Conservation (phyloP, 2,329 filamentous ascomycete species). For the Cryphonectria japonica region DNA sequence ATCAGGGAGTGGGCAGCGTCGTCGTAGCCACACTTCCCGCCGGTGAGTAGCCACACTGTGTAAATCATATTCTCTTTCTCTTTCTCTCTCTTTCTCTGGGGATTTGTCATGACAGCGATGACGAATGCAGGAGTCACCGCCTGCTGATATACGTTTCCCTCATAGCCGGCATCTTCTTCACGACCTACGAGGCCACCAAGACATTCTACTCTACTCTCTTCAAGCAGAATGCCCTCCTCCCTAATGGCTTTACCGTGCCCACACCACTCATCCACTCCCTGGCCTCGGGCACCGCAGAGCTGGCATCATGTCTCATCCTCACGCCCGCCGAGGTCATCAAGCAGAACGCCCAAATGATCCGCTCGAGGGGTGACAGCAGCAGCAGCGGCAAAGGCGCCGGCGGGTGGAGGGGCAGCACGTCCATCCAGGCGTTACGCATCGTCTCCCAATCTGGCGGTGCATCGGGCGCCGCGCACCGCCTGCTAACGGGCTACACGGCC, state of each 20-base stretch:
- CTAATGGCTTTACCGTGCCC: slow-evolving; percentile 50
- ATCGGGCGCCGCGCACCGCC: slow-evolving; percentile 55
- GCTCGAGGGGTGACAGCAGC: slow-evolving; percentile 28
- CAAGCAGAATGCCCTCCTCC: slow-evolving; percentile 35
- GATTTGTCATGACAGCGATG: neutral
- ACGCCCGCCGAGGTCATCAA: slow-evolving; percentile 91
- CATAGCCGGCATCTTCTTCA: slow-evolving; percentile 80
- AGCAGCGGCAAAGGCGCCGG: neutral
- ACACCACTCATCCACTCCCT: slow-evolving; percentile 71
- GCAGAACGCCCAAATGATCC: slow-evolving; percentile 88
- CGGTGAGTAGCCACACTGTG: slow-evolving; percentile 43
- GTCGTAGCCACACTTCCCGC: slow-evolving; percentile 88
- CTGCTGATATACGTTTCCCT: neutral
- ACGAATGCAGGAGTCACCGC: neutral
- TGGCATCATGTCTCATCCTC: slow-evolving; percentile 83
- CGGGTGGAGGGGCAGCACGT: slow-evolving; percentile 43
- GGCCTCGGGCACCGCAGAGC: slow-evolving; percentile 77
- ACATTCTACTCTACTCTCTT: slow-evolving; percentile 57
- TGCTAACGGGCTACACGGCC: slow-evolving; percentile 76
- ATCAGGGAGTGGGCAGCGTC: slow-evolving; percentile 85
- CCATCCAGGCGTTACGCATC: slow-evolving; percentile 53
- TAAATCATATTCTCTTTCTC: neutral
- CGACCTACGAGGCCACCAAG: slow-evolving; percentile 82
- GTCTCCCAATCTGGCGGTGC: slow-evolving; percentile 49
- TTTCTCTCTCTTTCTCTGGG: neutral